phyloP scores from a whole-genome alignment of 176 grass and related monocot genomes.

The Hordeum marinum region DNA sequence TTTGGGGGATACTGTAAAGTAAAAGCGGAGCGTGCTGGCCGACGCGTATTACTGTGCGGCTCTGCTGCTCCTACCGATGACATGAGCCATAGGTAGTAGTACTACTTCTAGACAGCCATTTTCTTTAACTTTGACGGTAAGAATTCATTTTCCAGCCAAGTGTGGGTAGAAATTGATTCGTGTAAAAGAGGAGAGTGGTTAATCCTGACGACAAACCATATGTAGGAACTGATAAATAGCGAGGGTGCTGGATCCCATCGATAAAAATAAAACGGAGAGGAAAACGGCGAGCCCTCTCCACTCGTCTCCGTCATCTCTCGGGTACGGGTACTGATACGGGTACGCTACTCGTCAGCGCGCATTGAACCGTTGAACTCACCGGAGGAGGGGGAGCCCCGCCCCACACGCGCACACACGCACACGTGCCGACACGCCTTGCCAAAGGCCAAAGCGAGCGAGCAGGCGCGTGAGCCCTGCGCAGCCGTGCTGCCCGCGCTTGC shows the following conservation, averaged over 20 bases:
- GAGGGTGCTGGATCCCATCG: too few species aligned
- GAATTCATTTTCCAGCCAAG: not conserved
- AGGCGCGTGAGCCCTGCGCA: not conserved
- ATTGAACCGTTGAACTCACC: too few species aligned
- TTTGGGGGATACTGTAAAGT: slow-evolving; percentile 64
- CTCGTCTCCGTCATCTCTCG: too few species aligned
- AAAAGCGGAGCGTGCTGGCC: slow-evolving; percentile 1
- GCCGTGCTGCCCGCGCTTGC: not conserved
- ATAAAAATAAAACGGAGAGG: too few species aligned
- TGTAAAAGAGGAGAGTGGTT: not conserved
- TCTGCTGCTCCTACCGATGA: not conserved
- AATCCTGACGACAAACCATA: not conserved
- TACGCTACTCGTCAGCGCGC: too few species aligned
- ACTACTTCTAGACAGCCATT: not conserved
- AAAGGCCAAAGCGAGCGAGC: too few species aligned
- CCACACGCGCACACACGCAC: not conserved
- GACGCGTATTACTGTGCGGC: not conserved
- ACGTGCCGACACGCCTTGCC: not conserved
- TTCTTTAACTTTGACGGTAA: not conserved
- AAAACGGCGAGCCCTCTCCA: too few species aligned
- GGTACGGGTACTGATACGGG: too few species aligned
- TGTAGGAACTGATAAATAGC: not conserved
- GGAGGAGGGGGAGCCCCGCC: too few species aligned
- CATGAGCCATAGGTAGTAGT: too few species aligned
- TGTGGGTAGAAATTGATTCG: not conserved